Conservation (phyloP, 768 basidiomycete genomes). For the Astraeus odoratus region DNA sequence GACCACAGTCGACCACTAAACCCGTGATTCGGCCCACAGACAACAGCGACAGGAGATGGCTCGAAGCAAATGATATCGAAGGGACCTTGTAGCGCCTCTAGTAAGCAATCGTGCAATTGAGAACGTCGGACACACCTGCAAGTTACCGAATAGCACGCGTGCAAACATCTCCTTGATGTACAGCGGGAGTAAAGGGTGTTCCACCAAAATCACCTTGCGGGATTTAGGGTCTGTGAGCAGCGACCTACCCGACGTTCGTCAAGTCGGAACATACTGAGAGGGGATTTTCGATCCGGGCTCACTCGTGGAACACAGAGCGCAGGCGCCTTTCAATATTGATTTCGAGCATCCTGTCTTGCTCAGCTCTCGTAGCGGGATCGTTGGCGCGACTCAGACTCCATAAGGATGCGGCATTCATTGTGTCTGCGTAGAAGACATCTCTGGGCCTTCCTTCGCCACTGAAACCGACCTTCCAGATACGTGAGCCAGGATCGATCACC, state of each 20-base stretch:
- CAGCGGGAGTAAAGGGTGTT: conserved; percentile 81
- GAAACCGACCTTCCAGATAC: conserved; percentile 96
- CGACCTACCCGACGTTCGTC: conserved; percentile 47
- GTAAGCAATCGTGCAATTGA: not conserved
- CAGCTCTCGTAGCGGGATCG: conserved; percentile 51
- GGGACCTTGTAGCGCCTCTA: conserved; percentile 56
- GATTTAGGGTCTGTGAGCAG: conserved; percentile 92
- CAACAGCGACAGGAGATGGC: conserved; percentile 78
- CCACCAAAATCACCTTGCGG: conserved; percentile 88
- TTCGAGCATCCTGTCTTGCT: conserved; percentile 69
- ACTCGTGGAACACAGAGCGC: conserved; percentile 83
- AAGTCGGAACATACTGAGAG: conserved; percentile 7
- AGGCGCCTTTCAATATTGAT: conserved; percentile 61
- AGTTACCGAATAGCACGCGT: conserved; percentile 80
- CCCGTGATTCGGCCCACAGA: conserved; percentile 88
- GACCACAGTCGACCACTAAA: conserved; percentile 88
- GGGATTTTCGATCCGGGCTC: conserved; percentile 24
- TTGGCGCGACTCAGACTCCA: conserved; percentile 57
- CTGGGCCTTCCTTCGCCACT: conserved; percentile 91
- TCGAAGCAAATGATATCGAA: conserved; percentile 87
- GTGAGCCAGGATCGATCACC: conserved; percentile 89
- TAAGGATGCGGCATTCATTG: conserved; percentile 36
- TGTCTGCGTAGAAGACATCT: conserved; percentile 68
- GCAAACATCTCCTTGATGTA: conserved; percentile 87
- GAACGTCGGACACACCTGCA: conserved; percentile 48